phyloP scores from a whole-genome alignment of 176 grass and related monocot species.

The Zea luxurians region DNA sequence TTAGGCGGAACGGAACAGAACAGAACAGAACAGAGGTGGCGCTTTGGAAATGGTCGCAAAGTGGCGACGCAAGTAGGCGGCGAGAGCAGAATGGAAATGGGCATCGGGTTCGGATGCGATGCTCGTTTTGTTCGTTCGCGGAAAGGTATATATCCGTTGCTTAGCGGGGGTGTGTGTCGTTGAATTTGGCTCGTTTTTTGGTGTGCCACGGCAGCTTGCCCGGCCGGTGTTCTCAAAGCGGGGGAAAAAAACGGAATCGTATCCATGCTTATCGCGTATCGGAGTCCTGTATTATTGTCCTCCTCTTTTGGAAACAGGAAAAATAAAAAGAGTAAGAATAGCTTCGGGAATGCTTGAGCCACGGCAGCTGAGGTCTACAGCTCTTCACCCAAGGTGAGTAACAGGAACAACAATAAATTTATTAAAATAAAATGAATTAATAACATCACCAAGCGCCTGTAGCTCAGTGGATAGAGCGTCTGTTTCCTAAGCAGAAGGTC shows the following conservation, averaged over 20 bases:
- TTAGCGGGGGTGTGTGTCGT: conserved; percentile 37
- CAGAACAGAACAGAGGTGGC: background rate
- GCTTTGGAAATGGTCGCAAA: conserved; percentile 33
- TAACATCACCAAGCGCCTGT: conserved; percentile 41
- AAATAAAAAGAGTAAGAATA: background rate
- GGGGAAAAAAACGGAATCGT: background rate
- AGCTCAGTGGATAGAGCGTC: conserved; percentile 92
- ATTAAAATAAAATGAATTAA: no score
- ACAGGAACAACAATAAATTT: no score
- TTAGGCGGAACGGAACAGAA: background rate
- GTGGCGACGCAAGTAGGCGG: conserved; percentile 32
- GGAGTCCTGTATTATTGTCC: background rate
- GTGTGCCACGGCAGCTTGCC: background rate
- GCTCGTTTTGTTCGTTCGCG: conserved; percentile 14
- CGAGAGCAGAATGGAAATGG: conserved; percentile 13
- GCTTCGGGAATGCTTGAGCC: background rate
- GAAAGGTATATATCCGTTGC: conserved; percentile 46
- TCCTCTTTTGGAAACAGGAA: background rate
- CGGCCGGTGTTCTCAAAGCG: background rate
- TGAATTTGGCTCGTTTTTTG: background rate
- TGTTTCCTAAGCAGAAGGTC: conserved; percentile 91
- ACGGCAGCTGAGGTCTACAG: background rate
- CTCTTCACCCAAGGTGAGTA: no score
- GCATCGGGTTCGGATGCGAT: conserved; percentile 44
- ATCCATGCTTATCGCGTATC: background rate